Base-by-base conservation (phyloP, 148 eudicot species). In the Beta vulgaris region DNA sequence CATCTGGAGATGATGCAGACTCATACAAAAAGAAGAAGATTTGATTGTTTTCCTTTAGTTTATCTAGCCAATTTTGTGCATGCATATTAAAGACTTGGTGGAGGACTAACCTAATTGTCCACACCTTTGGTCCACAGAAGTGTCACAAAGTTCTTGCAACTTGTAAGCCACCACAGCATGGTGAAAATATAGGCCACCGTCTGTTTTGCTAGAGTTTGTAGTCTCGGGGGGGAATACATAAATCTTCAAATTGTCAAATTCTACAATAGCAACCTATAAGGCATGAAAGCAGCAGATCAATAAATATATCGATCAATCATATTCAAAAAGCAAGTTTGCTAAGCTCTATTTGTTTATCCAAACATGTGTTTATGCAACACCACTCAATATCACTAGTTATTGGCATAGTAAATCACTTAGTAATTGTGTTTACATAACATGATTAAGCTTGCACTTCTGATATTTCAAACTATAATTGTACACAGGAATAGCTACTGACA, bases 201-300 rank as follows among this genome's bases (percentile, higher is more conserved):
- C 54, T 31, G 49, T 48, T 7, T 29, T 23, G 1, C 2, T 16
- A 28, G 63, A 7, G 32, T 46, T 61, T 40, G 57, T 26, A 35
- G 68, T 77, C 21, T 31, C 70, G 10, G 84, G 82, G n/a, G 90
- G 78, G 68, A 37, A 43, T 64, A 87, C 80, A 82, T 78, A 69
- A 25, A 85, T 59, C 82, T 78, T 79, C 72, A 69, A 58, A 53
- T 75, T 60, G 25, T 46, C 77, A 68, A 76, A 48, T 77, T 72
- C 74, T 61, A 80, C 87, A 58, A 68, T 31, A 28, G 88, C 88
- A 42, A 85, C 81, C 91, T 85, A 78, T 43, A 80, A 78, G 72
- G 15, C 39, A 71, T 10, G 28, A 69, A 29, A 72, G 34, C 43
- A 81, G 37, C 34, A 48, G 39, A 43, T 51, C 21, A 36, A 37